phyloP scores from a whole-genome alignment of 192 early-diverging fungal species.

The Linnemannia schmuckeri region DNA sequence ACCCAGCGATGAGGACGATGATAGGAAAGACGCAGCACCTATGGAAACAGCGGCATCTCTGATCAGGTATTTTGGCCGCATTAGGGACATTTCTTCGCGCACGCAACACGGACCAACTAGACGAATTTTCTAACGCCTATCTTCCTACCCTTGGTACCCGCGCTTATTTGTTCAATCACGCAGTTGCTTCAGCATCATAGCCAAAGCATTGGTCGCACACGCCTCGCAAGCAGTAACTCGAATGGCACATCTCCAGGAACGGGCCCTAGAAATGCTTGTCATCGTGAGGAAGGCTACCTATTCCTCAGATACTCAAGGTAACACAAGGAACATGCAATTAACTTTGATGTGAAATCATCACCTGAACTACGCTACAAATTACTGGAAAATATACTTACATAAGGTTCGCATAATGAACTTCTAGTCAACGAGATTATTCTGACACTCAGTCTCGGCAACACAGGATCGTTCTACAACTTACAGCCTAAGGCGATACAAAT shows the following conservation, averaged over 20 bases:
- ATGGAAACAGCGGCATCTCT: conserved; percentile 17
- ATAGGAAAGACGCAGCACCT: neutral
- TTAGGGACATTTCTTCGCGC: neutral
- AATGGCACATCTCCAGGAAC: conserved; percentile 11
- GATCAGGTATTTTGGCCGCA: conserved; percentile 7
- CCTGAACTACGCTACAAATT: too few relatives aligned
- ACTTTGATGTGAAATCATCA: neutral
- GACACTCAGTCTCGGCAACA: conserved; percentile 35
- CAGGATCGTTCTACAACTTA: conserved; percentile 24
- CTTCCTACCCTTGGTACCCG: neutral
- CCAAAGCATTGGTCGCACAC: conserved; percentile 19
- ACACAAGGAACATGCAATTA: neutral
- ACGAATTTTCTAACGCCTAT: neutral
- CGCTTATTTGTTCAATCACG: neutral
- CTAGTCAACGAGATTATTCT: conserved; percentile 57
- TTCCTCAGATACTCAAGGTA: conserved; percentile 4
- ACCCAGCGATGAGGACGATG: neutral
- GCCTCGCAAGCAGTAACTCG: conserved; percentile 5
- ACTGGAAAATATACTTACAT: neutral
- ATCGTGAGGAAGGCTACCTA: conserved; percentile 1
- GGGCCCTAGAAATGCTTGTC: conserved; percentile 12
- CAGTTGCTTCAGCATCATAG: conserved; percentile 45
- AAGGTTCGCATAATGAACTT: neutral
- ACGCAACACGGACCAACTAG: neutral
- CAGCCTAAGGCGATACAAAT: conserved; percentile 43